Evolutionary conservation across 441 rosid genomes (phyloP), one percentile per base, ranked within the genome.

Genomic region (Croton setiger): DNA sequence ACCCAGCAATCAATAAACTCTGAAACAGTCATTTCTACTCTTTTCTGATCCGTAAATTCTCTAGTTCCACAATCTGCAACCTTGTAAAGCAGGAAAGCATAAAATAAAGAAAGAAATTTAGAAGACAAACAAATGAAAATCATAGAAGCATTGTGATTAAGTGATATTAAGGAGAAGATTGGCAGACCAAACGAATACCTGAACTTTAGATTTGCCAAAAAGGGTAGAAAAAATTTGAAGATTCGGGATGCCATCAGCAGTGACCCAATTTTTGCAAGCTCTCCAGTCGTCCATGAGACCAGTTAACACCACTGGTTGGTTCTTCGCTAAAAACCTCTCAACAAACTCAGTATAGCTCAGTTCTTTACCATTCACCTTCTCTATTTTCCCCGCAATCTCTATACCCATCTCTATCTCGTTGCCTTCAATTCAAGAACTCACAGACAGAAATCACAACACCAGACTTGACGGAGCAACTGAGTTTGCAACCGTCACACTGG

Each of bases 31-130:
- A 89, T 95, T 66, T 90, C 95, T 53, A 78, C 53, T 78, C 96
- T 90, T 79, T 85, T 95, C 85, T 95, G 99, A 72, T 95, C 97
- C 4, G 90, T 84, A 66, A 81, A 90, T 53, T 88, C 95, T 78
- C 86, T 85, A 23, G 78, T 81, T 21, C 82, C 87, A 76, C 98
- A 95, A 77, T 92, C 95, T 41, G 95, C 97, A 76, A 95, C 95
- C 98, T 90, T 55, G 4, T 21, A 69, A 60, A 65, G 66, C 31
- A 5, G 27, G 63, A 53, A n/a, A 63, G 9, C 0, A 57, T 39
- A 44, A 73, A 56, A 14, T 13, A 63, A 8, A n/a, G 33, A 59
- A 9, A 11, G 8, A 66, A 43, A 33, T 47, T 36, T 14, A 20
- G 56, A 43, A 44, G 20, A 14, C 70, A 55, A 12, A 17, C 36